phyloP scores from a whole-genome alignment of 2,329 filamentous ascomycete species.

The Elsinoe perseae region DNA sequence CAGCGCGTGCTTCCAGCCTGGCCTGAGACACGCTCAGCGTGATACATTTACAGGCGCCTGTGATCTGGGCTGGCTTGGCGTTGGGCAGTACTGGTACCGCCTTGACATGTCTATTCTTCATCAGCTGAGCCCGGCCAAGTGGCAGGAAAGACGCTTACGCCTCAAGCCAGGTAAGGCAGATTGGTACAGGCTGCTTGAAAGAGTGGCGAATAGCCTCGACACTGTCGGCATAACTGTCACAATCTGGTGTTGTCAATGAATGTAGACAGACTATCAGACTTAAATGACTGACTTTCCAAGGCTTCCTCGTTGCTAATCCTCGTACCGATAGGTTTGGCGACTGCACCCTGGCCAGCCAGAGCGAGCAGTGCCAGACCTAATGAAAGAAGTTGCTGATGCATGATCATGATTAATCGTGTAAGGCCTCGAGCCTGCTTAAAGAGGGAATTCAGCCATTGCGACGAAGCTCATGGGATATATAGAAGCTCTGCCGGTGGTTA shows the following conservation, averaged over 20 bases:
- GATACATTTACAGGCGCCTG: constrained; percentile 8
- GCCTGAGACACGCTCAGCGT: neutral
- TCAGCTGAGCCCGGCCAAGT: neutral
- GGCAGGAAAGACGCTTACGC: neutral
- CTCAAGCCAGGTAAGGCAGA: constrained; percentile 4
- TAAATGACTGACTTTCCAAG: neutral
- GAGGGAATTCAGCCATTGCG: neutral
- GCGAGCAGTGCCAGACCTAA: constrained; percentile 1
- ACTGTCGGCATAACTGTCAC: constrained; percentile 1
- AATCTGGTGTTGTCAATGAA: neutral
- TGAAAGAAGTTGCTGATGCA: neutral
- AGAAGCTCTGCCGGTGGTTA: neutral
- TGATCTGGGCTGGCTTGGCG: neutral
- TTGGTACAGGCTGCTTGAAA: constrained; percentile 7
- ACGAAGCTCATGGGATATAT: neutral
- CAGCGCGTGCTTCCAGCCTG: neutral
- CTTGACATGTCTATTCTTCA: neutral
- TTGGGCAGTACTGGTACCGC: neutral
- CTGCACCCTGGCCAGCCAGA: constrained; percentile 6
- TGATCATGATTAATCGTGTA: neutral
- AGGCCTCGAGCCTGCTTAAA: constrained; percentile 9
- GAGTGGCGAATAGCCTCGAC: neutral
- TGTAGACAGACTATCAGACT: neutral
- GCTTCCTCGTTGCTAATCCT: constrained; percentile 3
- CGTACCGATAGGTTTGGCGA: neutral